Evolutionary conservation across 208 protist genomes (phyloP).

Genomic region (Tetramitus jugosus): DNA sequence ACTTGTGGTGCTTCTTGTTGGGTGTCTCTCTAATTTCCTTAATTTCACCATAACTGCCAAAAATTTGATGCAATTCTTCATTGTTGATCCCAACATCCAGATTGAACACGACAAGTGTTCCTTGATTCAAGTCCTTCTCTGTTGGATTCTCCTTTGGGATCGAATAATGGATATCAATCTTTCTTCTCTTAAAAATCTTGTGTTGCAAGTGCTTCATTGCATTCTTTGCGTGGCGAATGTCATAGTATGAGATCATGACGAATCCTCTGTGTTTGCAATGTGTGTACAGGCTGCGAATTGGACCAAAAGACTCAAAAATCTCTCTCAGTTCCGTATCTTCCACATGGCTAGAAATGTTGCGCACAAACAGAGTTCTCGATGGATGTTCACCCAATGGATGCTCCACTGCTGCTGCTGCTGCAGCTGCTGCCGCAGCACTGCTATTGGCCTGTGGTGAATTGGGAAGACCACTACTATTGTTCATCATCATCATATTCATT

Average conservation of each 20-base stretch:
- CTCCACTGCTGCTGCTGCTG: too few relatives aligned
- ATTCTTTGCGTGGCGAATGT: constrained; percentile 45
- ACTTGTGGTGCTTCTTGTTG: constrained; percentile 55
- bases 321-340: constrained; percentile 21
- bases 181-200: constrained; percentile 17
- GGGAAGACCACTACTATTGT: too few relatives aligned
- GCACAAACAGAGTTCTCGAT: constrained; percentile 37
- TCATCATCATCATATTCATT: too few relatives aligned
- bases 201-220: constrained; percentile 42
- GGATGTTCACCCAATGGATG: constrained; percentile 31
- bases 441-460: too few relatives aligned
- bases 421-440: too few relatives aligned
- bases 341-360: constrained; percentile 31
- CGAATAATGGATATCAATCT: constrained; percentile 46
- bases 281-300: constrained; percentile 42
- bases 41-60: constrained; percentile 48
- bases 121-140: constrained; percentile 44
- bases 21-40: constrained; percentile 57
- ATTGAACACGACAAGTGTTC: constrained; percentile 60
- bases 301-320: constrained; percentile 33
- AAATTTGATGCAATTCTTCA: constrained; percentile 37
- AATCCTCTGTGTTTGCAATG: constrained; percentile 42
- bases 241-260: constrained; percentile 55
- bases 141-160: constrained; percentile 35
- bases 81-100: constrained; percentile 38